Conservation (phyloP, 805 yeast genomes). For the Metschnikowia similis region DNA sequence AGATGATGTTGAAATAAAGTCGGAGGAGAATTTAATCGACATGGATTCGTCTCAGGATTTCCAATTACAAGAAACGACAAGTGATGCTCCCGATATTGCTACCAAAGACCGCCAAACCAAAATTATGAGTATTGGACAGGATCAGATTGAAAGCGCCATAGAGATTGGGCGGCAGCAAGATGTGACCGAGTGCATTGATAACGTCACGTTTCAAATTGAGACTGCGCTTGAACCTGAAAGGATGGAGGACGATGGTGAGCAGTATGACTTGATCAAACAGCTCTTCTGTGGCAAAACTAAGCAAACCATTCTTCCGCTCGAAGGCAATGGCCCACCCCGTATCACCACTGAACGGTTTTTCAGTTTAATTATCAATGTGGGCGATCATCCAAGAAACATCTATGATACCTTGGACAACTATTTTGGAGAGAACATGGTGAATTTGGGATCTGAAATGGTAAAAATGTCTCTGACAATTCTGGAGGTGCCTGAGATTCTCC, state of each 20-base stretch:
- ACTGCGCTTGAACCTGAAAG: slow-evolving; percentile 71
- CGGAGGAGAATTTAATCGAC: not conserved
- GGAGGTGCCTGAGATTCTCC: slow-evolving; percentile 75
- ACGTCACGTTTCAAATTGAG: slow-evolving; percentile 86
- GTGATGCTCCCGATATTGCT: not conserved
- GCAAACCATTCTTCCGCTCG: slow-evolving; percentile 62
- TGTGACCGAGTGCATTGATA: slow-evolving; percentile 95
- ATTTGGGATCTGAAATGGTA: slow-evolving; percentile 67
- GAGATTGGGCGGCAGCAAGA: slow-evolving; percentile 93
- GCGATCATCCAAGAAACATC: slow-evolving; percentile 82
- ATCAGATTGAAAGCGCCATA: slow-evolving; percentile 68
- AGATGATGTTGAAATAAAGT: not conserved
- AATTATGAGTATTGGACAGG: slow-evolving; percentile 43
- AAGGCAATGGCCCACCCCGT: slow-evolving; percentile 26
- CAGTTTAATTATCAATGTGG: slow-evolving; percentile 78
- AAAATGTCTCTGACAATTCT: slow-evolving; percentile 69
- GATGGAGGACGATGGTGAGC: slow-evolving; percentile 72
- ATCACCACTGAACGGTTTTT: slow-evolving; percentile 64
- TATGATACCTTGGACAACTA: slow-evolving; percentile 88
- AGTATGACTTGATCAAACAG: slow-evolving; percentile 71
- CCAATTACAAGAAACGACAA: not conserved
- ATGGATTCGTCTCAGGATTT: not conserved
- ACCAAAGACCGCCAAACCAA: slow-evolving; percentile 8
- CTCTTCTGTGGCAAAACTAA: slow-evolving; percentile 83
- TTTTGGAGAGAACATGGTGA: slow-evolving; percentile 69